A percentile compares a stretch with the other conserved stretches of the same genome.
phyloP scores from a whole-genome alignment of 345 rosid genomes.

The Eutrema japonicum region DNA sequence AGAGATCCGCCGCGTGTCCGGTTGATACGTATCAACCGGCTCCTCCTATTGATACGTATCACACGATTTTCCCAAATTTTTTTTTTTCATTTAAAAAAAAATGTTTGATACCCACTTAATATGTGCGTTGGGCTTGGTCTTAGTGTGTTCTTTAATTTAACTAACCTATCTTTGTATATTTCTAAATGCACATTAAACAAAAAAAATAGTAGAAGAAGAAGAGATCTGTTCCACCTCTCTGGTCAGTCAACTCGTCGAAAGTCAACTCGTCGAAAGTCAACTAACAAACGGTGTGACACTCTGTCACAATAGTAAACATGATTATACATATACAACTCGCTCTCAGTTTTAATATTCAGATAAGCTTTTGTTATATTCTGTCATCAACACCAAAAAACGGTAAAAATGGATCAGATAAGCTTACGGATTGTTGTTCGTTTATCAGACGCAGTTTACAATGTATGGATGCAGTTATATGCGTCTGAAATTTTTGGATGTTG shows the following conservation, averaged over 20 bases:
- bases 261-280: constrained; percentile 43
- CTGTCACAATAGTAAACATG: constrained; percentile 32
- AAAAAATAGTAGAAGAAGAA: neutral
- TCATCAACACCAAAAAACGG: neutral
- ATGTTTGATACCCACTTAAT: too few species aligned
- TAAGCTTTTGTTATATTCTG: neutral
- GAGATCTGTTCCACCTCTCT: constrained; percentile 2
- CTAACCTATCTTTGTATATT: constrained; percentile 12
- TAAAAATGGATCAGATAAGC: constrained; percentile 23
- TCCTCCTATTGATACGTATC: too few species aligned
- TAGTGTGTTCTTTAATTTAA: neutral
- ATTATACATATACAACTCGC: constrained; percentile 29
- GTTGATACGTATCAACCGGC: too few species aligned
- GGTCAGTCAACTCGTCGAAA: constrained; percentile 38
- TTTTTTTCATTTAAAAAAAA: too few species aligned
- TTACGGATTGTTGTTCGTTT: too few species aligned
- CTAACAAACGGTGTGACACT: constrained; percentile 10
- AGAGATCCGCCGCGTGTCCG: too few species aligned
- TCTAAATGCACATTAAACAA: neutral
- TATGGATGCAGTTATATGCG: too few species aligned
- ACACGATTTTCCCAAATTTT: too few species aligned
- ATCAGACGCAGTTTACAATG: too few species aligned
- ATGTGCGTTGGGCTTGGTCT: too few species aligned
- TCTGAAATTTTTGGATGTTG: too few species aligned
- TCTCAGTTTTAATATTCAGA: constrained; percentile 8